Percentiles rank a stretch among this genome's conserved stretches.
These are phyloP conservation scores for Boletus rufocinnamomeus DNA, from an alignment of 768 basidiomycete genomes.

Conservation along the genomic window DNA sequence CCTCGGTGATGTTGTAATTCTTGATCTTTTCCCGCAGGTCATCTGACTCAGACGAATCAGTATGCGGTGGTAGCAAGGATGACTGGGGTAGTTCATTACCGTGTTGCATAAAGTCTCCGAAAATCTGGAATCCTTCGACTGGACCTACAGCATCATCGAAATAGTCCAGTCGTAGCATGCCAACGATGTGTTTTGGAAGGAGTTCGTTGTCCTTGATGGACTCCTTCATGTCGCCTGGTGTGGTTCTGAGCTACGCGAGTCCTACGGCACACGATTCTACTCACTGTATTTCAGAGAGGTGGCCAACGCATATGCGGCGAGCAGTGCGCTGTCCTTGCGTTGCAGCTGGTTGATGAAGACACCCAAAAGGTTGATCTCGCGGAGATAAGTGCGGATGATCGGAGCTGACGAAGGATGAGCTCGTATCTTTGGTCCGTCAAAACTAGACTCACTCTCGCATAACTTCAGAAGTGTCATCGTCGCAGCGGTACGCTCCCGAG, in stretches of 20 bases:
- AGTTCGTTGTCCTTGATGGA: conserved; percentile 6
- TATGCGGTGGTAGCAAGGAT: neutral
- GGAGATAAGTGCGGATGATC: conserved; percentile 11
- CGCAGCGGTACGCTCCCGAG: conserved; percentile 25
- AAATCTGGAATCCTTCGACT: conserved; percentile 30
- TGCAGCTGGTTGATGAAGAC: conserved; percentile 20
- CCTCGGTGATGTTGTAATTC: conserved; percentile 17
- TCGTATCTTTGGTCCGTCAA: neutral
- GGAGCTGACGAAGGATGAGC: conserved; percentile 10
- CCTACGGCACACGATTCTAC: neutral
- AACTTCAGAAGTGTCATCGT: conserved; percentile 27
- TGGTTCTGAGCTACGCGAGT: neutral
- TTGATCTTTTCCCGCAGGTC: conserved; percentile 18
- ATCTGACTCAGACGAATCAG: conserved; percentile 8
- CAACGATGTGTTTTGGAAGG: conserved; percentile 21
- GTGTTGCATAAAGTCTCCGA: conserved; percentile 22
- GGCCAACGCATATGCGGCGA: conserved; percentile 25
- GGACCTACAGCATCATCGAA: conserved; percentile 28
- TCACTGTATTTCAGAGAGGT: conserved; percentile 20
- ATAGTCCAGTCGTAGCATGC: conserved; percentile 27
- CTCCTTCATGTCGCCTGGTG: conserved; percentile 18
- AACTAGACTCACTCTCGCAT: conserved; percentile 18
- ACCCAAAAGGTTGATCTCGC: conserved; percentile 7
- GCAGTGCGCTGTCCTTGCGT: conserved; percentile 17
- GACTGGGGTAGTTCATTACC: conserved; percentile 9